Conservation (phyloP, 495 filamentous ascomycete species). For the Tirmania nivea region DNA sequence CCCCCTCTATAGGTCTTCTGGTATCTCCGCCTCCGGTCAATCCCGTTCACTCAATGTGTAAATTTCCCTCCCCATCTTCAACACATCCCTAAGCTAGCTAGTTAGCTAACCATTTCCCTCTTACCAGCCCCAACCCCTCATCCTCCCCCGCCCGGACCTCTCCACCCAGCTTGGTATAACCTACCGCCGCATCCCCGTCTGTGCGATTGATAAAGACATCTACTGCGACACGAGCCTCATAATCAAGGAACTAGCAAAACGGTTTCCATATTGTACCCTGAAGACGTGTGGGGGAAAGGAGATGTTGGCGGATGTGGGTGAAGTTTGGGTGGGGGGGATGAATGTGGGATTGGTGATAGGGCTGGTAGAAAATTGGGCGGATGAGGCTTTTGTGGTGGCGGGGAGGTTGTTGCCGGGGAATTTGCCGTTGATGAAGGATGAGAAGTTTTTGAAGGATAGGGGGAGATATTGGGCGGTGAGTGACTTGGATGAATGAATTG, state of each 20-base stretch:
- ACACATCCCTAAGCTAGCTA: background rate
- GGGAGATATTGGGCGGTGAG: slow-evolving; percentile 19
- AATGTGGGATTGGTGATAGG: slow-evolving; percentile 2
- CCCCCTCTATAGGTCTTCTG: slow-evolving; percentile 15
- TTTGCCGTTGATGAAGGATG: slow-evolving; percentile 28
- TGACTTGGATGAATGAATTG: too few relatives aligned
- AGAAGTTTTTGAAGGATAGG: slow-evolving; percentile 32
- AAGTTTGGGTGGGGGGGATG: slow-evolving; percentile 12
- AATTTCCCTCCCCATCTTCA: slow-evolving; percentile 5
- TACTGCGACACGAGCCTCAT: slow-evolving; percentile 41
- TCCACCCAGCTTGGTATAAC: slow-evolving; percentile 27
- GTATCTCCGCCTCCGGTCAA: slow-evolving; percentile 37
- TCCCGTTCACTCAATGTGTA: slow-evolving; percentile 36
- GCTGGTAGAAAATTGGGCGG: slow-evolving; percentile 21
- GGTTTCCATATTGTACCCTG: slow-evolving; percentile 18
- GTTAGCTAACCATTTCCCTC: background rate
- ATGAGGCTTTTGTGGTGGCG: slow-evolving; percentile 29
- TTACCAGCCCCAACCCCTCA: slow-evolving; percentile 32
- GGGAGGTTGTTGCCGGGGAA: slow-evolving; percentile 27
- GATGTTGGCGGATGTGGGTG: too few relatives aligned
- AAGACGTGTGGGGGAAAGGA: background rate
- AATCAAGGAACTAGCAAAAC: slow-evolving; percentile 31
- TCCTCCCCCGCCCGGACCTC: slow-evolving; percentile 37
- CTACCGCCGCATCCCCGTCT: slow-evolving; percentile 44
- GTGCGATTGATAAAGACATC: slow-evolving; percentile 33